Evolutionary conservation across 1,284 basidiomycete genomes (phyloP), one percentile per base, ranked within the genome.

Genomic region (Porogramme epimiltina): DNA sequence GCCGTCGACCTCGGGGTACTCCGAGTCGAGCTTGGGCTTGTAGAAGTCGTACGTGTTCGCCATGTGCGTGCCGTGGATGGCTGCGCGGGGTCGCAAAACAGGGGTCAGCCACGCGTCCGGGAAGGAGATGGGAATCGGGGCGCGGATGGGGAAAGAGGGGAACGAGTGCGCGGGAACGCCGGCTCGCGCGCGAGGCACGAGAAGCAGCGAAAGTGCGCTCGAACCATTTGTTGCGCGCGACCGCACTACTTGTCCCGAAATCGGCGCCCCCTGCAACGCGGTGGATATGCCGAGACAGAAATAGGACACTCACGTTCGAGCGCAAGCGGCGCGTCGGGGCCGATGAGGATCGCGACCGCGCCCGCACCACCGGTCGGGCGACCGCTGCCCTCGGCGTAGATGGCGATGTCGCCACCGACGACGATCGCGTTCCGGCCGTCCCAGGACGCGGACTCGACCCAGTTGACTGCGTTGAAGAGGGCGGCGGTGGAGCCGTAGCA

Each of bases 401-500:
- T 91, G 55, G 96, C 96, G 72, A 99, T 98, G 70, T 99, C 96
- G 62, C 95, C 97, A 44, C 87, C 91, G 53, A 99, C 95, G 61
- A 99, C 95, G 62, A 99, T 95, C 23, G 96, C 96, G 70, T 98
- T 95, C 54, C 96, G 87, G 51, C 96, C 96, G 67, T 99, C 96
- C 96, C 96, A 99, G n/a, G 91, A 95, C 54, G 86, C 87, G 42
- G 87, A 90, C 74, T 99, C 96, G 59, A 98, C 80, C 96, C 96
- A 99, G 80, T 95, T 95, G 70, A 97, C 79, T 47, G 94, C 89
- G 74, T 98, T 98, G 86, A 97, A 98, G 55, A 99, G 84, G 3
- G 96, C 96, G 42, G 96, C 96, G 22, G 96, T 99, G 37, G 94
- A 96, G 43, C 96, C 96, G 70, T 99, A 99, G 79, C 96, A 99